Conservation (phyloP, 1,284 basidiomycete genomes). For the Vanrija pseudolonga region DNA sequence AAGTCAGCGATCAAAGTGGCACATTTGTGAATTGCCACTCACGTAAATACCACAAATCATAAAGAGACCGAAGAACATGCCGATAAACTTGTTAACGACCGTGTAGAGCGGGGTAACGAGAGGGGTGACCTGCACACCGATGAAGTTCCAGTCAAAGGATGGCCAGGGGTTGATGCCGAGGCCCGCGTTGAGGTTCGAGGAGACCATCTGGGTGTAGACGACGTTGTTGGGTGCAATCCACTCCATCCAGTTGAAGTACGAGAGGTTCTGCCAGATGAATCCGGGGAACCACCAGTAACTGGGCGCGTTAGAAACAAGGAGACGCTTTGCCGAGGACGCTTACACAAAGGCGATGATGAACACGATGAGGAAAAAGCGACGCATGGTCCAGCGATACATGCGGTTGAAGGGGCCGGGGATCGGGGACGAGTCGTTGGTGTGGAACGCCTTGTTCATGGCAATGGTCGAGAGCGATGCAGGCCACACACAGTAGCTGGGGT, state of each 20-base stretch:
- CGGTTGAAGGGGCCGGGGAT: conserved; percentile 28
- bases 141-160: conserved; percentile 43
- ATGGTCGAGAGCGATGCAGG: conserved; percentile 47
- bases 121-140: conserved; percentile 16
- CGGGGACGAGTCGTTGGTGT: conserved; percentile 41
- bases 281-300: conserved; percentile 51
- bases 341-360: conserved; percentile 41
- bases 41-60: conserved; percentile 26
- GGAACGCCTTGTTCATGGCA: conserved; percentile 50
- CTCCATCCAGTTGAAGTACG: conserved; percentile 59
- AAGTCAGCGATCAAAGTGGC: too few relatives aligned
- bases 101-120: conserved; percentile 34
- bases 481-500: conserved; percentile 49
- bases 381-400: conserved; percentile 32
- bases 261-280: conserved; percentile 50
- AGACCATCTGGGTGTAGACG: conserved; percentile 21
- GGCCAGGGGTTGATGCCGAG: conserved; percentile 31
- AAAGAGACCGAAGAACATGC: conserved; percentile 23
- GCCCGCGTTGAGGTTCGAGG: conserved; percentile 19
- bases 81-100: conserved; percentile 33
- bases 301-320: too few relatives aligned
- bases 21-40: too few relatives aligned
- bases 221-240: conserved; percentile 56
- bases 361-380: conserved; percentile 40
- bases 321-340: too few relatives aligned